Evolutionary conservation across 768 basidiomycete species (phyloP).

Genomic region (Leccinum imitatum): DNA sequence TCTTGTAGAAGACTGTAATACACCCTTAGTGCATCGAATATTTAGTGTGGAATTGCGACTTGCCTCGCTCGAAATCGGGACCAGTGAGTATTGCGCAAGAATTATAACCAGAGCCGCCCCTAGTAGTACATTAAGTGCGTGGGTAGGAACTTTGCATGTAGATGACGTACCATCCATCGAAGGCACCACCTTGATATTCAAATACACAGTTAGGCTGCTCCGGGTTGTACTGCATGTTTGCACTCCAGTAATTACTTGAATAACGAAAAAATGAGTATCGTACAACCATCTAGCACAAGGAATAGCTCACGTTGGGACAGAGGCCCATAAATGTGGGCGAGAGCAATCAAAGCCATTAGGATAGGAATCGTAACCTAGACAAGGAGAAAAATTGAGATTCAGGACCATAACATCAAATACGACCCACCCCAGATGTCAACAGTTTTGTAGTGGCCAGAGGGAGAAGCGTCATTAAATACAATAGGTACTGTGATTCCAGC

Average conservation of each 20-base stretch:
- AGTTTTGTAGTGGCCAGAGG: slow-evolving; percentile 44
- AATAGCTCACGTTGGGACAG: slow-evolving; percentile 39
- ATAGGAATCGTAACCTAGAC: slow-evolving; percentile 33
- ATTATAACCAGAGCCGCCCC: slow-evolving; percentile 27
- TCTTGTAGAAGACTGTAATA: slow-evolving; percentile 22
- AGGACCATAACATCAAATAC: background rate
- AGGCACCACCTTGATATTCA: slow-evolving; percentile 44
- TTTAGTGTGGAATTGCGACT: background rate
- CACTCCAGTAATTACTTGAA: slow-evolving; percentile 38
- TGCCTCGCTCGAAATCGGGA: slow-evolving; percentile 26
- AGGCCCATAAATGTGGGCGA: slow-evolving; percentile 44
- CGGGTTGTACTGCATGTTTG: slow-evolving; percentile 31
- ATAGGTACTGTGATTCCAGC: slow-evolving; percentile 48
- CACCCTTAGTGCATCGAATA: slow-evolving; percentile 4
- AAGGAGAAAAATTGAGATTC: background rate
- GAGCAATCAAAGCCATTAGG: slow-evolving; percentile 57
- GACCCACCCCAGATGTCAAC: slow-evolving; percentile 48
- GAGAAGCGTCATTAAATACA: slow-evolving; percentile 47
- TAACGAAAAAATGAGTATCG: background rate
- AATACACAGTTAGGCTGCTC: slow-evolving; percentile 23
- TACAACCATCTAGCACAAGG: background rate
- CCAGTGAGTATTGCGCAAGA: slow-evolving; percentile 24
- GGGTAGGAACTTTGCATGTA: slow-evolving; percentile 15
- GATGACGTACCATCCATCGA: slow-evolving; percentile 50
- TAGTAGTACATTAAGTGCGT: slow-evolving; percentile 11